Evolutionary conservation across 345 rosid species (phyloP).

Genomic region (Salix purpurea): DNA sequence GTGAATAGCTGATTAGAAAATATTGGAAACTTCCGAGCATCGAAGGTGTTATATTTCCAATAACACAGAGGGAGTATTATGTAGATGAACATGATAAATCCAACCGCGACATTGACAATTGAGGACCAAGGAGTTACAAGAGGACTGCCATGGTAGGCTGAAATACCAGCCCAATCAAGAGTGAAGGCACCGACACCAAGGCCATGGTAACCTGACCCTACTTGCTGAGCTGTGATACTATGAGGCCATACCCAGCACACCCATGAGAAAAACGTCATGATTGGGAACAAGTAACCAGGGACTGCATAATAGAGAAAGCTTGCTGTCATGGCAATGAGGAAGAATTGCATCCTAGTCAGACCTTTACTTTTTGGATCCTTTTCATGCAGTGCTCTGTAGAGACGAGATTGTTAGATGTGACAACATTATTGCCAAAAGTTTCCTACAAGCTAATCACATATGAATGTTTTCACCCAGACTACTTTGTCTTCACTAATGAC

Average conservation of each 20-base stretch:
- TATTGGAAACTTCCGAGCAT: slow-evolving; percentile 81
- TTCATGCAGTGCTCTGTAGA: slow-evolving; percentile 88
- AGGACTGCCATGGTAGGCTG: slow-evolving; percentile 98
- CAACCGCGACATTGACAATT: slow-evolving; percentile 80
- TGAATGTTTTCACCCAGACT: neutral
- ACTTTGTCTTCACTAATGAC: neutral
- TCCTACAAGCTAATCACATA: neutral
- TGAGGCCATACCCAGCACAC: slow-evolving; percentile 90
- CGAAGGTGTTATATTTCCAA: slow-evolving; percentile 88
- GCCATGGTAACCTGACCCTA: slow-evolving; percentile 96
- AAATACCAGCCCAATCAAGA: slow-evolving; percentile 99
- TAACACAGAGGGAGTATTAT: slow-evolving; percentile 86
- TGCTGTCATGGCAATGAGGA: slow-evolving; percentile 54
- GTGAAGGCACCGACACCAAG: slow-evolving; percentile 92
- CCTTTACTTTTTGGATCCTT: slow-evolving; percentile 57
- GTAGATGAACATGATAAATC: slow-evolving; percentile 91
- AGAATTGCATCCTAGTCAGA: slow-evolving; percentile 74
- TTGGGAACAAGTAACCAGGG: slow-evolving; percentile 85
- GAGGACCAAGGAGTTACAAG: slow-evolving; percentile 90
- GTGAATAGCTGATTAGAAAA: slow-evolving; percentile 88
- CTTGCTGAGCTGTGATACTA: slow-evolving; percentile 90
- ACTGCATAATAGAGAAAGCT: slow-evolving; percentile 75
- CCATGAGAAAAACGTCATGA: slow-evolving; percentile 96
- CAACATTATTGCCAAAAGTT: neutral
- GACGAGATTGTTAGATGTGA: neutral